Conservation (phyloP, 1,139 yeast species). For the Candida labiduridarum region DNA sequence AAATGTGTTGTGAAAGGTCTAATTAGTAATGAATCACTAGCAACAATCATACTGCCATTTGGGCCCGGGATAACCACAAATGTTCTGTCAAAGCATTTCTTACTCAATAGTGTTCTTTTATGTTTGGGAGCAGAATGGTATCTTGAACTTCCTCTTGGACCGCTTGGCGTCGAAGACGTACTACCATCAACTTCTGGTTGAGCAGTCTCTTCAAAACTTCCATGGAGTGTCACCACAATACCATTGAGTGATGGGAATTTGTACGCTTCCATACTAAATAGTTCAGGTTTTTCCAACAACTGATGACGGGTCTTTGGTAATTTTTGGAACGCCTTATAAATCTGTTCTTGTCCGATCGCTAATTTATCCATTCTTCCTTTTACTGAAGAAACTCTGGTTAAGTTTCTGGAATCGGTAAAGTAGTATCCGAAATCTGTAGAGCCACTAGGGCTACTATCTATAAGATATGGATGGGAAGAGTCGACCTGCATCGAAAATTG, state of each 20-base stretch:
- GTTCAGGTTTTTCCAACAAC: constrained; percentile 59
- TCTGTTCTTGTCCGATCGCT: constrained; percentile 71
- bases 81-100: constrained; percentile 85
- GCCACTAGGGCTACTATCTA: constrained; percentile 23
- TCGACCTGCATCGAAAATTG: constrained; percentile 76
- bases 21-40: constrained; percentile 76
- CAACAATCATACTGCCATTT: constrained; percentile 72
- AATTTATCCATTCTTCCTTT: constrained; percentile 59
- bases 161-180: constrained; percentile 17
- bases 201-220: constrained; percentile 72
- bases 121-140: constrained; percentile 30
- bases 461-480: constrained; percentile 52
- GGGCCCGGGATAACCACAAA: constrained; percentile 79
- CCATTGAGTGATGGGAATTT: constrained; percentile 74
- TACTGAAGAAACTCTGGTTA: constrained; percentile 65
- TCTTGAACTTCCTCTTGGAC: constrained; percentile 30
- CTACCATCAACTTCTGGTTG: constrained; percentile 46
- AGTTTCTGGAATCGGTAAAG: constrained; percentile 72
- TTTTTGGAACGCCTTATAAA: constrained; percentile 59
- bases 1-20: constrained; percentile 62
- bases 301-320: constrained; percentile 80
- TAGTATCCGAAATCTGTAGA: constrained; percentile 65
- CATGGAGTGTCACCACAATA: constrained; percentile 77
- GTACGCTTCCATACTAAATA: constrained; percentile 80
- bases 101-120: constrained; percentile 48